Evolutionary conservation across 148 eudicot genomes (phyloP), one percentile per base, ranked within the genome.

Genomic region (Arbutus unedo): DNA sequence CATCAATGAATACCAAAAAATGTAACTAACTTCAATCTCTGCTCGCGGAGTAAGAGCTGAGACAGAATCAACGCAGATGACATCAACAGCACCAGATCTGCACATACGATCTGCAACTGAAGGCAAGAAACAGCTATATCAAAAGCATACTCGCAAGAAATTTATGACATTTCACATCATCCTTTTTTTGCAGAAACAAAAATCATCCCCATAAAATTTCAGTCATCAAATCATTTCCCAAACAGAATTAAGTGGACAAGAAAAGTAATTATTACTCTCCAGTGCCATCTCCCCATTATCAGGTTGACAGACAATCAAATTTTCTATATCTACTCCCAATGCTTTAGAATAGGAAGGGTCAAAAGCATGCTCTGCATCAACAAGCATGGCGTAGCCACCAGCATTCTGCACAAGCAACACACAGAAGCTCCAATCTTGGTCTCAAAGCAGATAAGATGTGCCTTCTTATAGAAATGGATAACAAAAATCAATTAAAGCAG

Each of bases 351-450:
- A 95, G 57, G 98, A 85, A 25, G 98, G 95, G 87, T 95, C 98
- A 91, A 95, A 95, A 83, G 98, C 98, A 88, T 95, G 98, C 83
- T 95, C 98, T 84, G 98, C 98, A 87, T 95, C 98, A 83, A 95
- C 98, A 83, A 95, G 96, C 98, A 95, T 93, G 72, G 98, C 98
- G 83, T 95, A 91, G 80, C 98, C 98, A 74, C 98, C 98, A 64
- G 85, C 80, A 79, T 81, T 93, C 98, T 95, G 91, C 76, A 90
- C 45, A 82, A 56, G 14, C 15, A 85, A 86, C 18, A 77, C 60
- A 44, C 57, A 81, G 75, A 82, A 77, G 54, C 54, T 21, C 44
- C 53, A 57, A 57, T 19, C 43, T 51, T 44, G 76, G 77, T 57
- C 48, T 57, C 56, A 67, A 75, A 7, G 80, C 50, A 82, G 68